Conservation (phyloP, 345 rosid species). For the Euphorbia peplus region DNA sequence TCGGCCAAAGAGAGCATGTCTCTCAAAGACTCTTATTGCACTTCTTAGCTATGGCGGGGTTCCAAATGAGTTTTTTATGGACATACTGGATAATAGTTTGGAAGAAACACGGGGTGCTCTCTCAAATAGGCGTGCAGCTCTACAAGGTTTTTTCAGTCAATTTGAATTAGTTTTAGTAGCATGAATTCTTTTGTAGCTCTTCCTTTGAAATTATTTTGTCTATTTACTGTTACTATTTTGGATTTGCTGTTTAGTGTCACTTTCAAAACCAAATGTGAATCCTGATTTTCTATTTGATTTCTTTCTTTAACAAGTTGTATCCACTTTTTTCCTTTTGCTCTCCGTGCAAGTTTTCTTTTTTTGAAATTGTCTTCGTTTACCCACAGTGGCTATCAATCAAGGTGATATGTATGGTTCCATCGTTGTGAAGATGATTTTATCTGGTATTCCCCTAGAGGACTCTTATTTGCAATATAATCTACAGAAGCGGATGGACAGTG, state of each 20-base stretch:
- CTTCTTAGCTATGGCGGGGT: conserved; percentile 78
- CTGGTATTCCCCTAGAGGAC: conserved; percentile 71
- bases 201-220: background rate
- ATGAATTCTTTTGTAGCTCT: background rate
- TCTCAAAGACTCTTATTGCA: conserved; percentile 56
- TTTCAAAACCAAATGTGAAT: background rate
- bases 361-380: conserved; percentile 7
- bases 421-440: conserved; percentile 50
- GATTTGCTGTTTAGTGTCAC: background rate
- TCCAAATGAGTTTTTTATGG: conserved; percentile 55
- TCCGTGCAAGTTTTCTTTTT: conserved; percentile 1
- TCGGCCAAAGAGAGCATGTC: conserved; percentile 42
- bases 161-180: background rate
- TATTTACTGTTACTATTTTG: no score
- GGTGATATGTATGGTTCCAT: conserved; percentile 50
- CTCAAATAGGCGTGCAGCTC: conserved; percentile 43
- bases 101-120: conserved; percentile 45
- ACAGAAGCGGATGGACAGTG: conserved; percentile 38
- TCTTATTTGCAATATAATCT: conserved; percentile 46
- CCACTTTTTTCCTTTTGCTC: background rate
- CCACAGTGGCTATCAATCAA: conserved; percentile 48
- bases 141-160: conserved; percentile 42
- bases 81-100: conserved; percentile 41
- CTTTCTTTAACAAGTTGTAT: background rate
- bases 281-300: background rate